A percentile compares a stretch with the other conserved stretches of the same genome.
phyloP scores from a whole-genome alignment of 257 asterid genomes.

The Thymus quinquecostatus region DNA sequence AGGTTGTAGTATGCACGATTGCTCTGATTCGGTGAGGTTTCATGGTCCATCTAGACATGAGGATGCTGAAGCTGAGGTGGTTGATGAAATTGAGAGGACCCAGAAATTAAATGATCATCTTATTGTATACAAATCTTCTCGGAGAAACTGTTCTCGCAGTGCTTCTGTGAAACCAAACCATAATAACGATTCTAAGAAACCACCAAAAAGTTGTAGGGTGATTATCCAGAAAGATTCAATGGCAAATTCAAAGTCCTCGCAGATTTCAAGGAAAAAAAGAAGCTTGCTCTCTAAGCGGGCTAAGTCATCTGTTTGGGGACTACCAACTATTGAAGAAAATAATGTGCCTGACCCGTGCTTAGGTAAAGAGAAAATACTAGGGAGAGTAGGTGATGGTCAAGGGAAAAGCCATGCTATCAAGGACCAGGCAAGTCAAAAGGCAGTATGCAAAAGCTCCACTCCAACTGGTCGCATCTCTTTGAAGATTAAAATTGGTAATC shows the following conservation, averaged over 20 bases:
- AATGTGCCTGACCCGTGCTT: conserved; percentile 34
- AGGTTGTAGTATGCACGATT: conserved; percentile 26
- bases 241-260: conserved; percentile 51
- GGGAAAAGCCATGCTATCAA: conserved; percentile 42
- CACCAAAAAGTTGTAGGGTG: conserved; percentile 40
- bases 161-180: conserved; percentile 31
- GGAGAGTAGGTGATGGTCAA: conserved; percentile 39
- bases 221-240: conserved; percentile 36
- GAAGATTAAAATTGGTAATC: conserved; percentile 74
- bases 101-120: conserved; percentile 38
- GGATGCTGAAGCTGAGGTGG: conserved; percentile 39
- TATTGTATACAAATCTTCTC: conserved; percentile 42
- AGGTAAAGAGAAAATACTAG: conserved; percentile 42
- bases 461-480: conserved; percentile 63
- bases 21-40: conserved; percentile 28
- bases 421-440: conserved; percentile 43
- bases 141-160: conserved; percentile 36
- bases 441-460: conserved; percentile 42
- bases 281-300: conserved; percentile 52
- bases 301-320: conserved; percentile 66
- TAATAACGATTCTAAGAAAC: conserved; percentile 37
- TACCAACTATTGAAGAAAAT: conserved; percentile 45
- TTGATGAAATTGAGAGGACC: conserved; percentile 41
- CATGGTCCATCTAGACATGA: conserved; percentile 30
- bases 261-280: conserved; percentile 61